A percentile compares a stretch with the other conserved stretches of the same genome.
These are phyloP conservation scores for Neurospora sp. DNA, from an alignment of 495 filamentous ascomycete species.

Conservation along the genomic window DNA sequence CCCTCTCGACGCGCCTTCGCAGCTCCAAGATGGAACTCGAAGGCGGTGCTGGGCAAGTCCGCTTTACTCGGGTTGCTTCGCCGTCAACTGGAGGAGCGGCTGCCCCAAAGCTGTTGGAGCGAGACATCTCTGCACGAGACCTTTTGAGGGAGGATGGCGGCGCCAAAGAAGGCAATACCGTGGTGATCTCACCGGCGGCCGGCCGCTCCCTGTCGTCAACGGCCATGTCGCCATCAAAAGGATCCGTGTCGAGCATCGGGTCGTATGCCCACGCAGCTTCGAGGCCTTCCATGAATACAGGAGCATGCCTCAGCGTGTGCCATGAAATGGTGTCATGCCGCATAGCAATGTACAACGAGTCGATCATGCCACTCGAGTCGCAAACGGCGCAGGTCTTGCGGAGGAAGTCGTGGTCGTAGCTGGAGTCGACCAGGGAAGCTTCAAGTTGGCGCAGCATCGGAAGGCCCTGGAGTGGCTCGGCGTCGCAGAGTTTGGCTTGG, in stretches of 20 bases:
- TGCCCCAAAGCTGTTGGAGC: constrained; percentile 35
- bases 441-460: constrained; percentile 46
- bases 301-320: constrained; percentile 35
- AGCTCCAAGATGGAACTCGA: constrained; percentile 13
- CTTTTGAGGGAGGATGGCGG: constrained; percentile 32
- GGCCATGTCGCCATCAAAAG: constrained; percentile 24
- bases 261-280: constrained; percentile 43
- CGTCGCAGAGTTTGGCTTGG: constrained; percentile 46
- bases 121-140: constrained; percentile 36
- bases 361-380: constrained; percentile 40
- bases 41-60: constrained; percentile 6
- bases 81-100: constrained; percentile 3
- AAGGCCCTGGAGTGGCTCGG: constrained; percentile 40
- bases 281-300: constrained; percentile 37
- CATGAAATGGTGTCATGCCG: constrained; percentile 34
- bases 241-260: constrained; percentile 33
- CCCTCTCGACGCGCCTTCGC: constrained; percentile 17
- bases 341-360: constrained; percentile 48
- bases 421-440: constrained; percentile 21
- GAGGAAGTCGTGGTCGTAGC: constrained; percentile 40
- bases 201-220: constrained; percentile 29
- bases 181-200: constrained; percentile 40
- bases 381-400: constrained; percentile 38
- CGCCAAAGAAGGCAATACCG: constrained; percentile 23
- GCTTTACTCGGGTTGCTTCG: constrained; percentile 7